A percentile compares a stretch with the other conserved stretches of the same genome.
These are phyloP conservation scores for Corylus avellana DNA, from an alignment of 306 rosid species.

Conservation along the genomic window DNA sequence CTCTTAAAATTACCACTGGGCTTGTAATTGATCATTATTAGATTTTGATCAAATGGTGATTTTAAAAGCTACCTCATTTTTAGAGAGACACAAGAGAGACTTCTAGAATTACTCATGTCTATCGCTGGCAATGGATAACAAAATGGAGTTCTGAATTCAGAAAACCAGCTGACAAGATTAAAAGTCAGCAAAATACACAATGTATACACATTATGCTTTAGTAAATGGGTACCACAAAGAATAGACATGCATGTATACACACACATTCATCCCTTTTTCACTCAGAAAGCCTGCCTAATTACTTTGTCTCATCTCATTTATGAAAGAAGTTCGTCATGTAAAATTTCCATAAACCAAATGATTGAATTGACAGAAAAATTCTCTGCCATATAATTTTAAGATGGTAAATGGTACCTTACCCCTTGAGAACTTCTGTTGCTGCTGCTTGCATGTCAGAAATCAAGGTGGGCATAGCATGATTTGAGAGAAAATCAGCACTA, in stretches of 20 bases:
- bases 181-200: not conserved
- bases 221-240: not conserved
- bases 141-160: not conserved
- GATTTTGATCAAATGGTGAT: no score
- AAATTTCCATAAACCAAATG: not conserved
- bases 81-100: no score
- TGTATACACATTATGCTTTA: not conserved
- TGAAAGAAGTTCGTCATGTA: not conserved
- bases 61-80: no score
- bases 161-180: not conserved
- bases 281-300: not conserved
- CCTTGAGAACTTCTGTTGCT: conserved; percentile 68
- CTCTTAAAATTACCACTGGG: no score
- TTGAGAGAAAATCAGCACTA: conserved; percentile 73
- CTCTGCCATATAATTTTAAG: conserved; percentile 11
- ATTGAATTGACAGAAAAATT: conserved; percentile 17
- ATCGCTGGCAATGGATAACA: not conserved
- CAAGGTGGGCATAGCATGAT: conserved; percentile 63
- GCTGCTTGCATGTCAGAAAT: conserved; percentile 71
- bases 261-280: not conserved
- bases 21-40: no score
- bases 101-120: not conserved
- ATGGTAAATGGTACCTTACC: conserved; percentile 55
- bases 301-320: not conserved
- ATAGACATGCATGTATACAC: not conserved